Evolutionary conservation across 495 filamentous ascomycete species (phyloP), one percentile per base, ranked within the genome.

Genomic region (Penicillium coprophilum): DNA sequence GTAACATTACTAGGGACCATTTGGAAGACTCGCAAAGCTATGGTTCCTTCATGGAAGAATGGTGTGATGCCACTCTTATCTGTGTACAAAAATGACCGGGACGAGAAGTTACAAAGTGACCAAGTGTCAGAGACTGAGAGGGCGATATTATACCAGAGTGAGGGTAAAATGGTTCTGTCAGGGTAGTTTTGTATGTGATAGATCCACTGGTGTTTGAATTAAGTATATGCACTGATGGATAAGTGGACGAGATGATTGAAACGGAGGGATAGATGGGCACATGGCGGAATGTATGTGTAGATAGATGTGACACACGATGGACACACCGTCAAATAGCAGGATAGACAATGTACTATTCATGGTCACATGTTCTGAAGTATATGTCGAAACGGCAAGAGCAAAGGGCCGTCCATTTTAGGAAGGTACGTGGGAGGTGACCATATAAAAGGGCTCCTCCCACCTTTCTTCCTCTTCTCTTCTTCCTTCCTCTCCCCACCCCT

Each of bases 11-110:
- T 57, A 13, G 58, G 55, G 1, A 61, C 61, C 1, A 17, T 50
- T 21, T 63, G 54, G 61, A 64, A 61, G 40, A 61, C 47, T 8
- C 43, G 36, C 2, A 8, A 20, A 13, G 28, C 13, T 19, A 36
- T 20, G 7, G 11, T 51, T 30, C 49, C 30, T 0, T 36, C 12
- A 1, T 56, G 54, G 55, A 51, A 44, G 24, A 56, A 61, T 46
- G 31, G 53, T 24, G 24, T 19, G 31, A 10, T 59, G 31, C 61
- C 61, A 9, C 17, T 47, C 15, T 9, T 47, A 11, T 28, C 45
- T 15, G n/a, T 47, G 45, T 47, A 11, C 19, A 31, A 27, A n/a
- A 10, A 32, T 47, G 11, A 3, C 10, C 46, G 32, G 2, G 21
- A 47, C 10, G 46, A 47, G 28, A 47, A 20, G n/a, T 2, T 7